These are phyloP conservation scores for Talaromyces atroroseus DNA, from an alignment of 2,329 filamentous ascomycete genomes.

Conservation along the genomic window DNA sequence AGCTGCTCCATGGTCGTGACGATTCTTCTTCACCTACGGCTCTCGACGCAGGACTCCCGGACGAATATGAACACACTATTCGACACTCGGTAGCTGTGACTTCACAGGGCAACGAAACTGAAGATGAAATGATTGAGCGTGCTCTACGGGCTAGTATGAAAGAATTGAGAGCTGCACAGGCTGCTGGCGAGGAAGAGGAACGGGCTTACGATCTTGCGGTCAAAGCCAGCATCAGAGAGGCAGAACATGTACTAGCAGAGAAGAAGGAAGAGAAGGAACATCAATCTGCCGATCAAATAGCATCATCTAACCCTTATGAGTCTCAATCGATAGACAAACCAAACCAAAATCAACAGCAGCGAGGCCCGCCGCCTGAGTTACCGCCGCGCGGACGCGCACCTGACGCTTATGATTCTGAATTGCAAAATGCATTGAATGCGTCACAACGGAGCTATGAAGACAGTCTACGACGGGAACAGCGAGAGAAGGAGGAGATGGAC, in stretches of 20 bases:
- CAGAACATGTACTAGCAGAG: slow-evolving; percentile 22
- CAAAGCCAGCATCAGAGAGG: slow-evolving; percentile 45
- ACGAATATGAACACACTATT: slow-evolving; percentile 68
- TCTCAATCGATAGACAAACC: neutral
- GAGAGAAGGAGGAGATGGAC: slow-evolving; percentile 60
- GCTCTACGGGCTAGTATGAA: slow-evolving; percentile 68
- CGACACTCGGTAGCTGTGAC: slow-evolving; percentile 63
- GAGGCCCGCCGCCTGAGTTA: neutral
- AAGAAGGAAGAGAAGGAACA: slow-evolving; percentile 12
- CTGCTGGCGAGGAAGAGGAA: slow-evolving; percentile 37
- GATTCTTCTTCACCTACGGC: slow-evolving; percentile 6
- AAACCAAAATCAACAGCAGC: neutral
- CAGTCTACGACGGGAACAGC: slow-evolving; percentile 43
- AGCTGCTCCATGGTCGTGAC: slow-evolving; percentile 1
- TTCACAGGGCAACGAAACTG: slow-evolving; percentile 61
- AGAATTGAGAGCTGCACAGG: slow-evolving; percentile 45
- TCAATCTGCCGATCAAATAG: neutral
- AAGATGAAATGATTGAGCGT: slow-evolving; percentile 66
- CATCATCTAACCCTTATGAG: neutral
- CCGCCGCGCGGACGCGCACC: slow-evolving; percentile 1
- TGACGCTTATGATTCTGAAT: slow-evolving; percentile 24
- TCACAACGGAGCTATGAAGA: slow-evolving; percentile 27
- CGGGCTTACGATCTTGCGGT: slow-evolving; percentile 47
- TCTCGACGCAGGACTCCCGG: slow-evolving; percentile 19
- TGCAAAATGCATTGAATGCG: slow-evolving; percentile 24